Base-by-base conservation (phyloP, 2,329 filamentous ascomycete genomes). In the Dothistroma septosporum region DNA sequence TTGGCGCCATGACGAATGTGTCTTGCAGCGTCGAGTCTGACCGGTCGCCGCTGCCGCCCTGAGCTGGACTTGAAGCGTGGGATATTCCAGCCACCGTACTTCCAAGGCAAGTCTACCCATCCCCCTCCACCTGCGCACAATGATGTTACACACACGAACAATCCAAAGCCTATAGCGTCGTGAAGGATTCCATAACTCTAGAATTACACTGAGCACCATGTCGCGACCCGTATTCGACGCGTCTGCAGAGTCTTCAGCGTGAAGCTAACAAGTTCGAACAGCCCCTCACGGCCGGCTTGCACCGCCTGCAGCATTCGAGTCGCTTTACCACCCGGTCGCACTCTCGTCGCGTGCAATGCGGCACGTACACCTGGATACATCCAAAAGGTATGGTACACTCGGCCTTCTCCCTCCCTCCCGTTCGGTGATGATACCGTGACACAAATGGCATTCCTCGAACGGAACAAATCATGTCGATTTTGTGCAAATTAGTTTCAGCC, bases 401-500 rank as follows among this genome's bases (percentile, higher is more conserved):
- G 19, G n/a, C 3, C 4, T 44, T 16, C 16, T n/a, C 9, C 7
- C 54, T 32, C 58, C 28, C 41, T 16, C 48, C 47, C 52, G 44
- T 53, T 62, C 60, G 73, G 77, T 87, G 84, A 86, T 86, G 83
- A 86, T 81, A 75, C 76, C 76, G 79, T 76, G 84, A 86, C 83
- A 44, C 41, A 44, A 84, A 81, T 83, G 84, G 84, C 83, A 86
- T 86, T 87, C 84, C 84, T 86, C 84, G 82, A 82, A 79, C 84
- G 81, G 83, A 86, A 86, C 76, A 76, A 53, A 79, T 74, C 76
- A 82, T 86, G 84, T 86, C 81, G 83, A 83, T 80, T 55, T 78
- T 83, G 82, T 85, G 80, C 76, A 74, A 65, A 62, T 79, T 84
- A 87, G 84, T 87, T 87, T 87, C 84, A 87, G 84, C 84, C 84